Evolutionary conservation across 495 filamentous ascomycete species (phyloP).

Genomic region (Penicillium tannophilum): DNA sequence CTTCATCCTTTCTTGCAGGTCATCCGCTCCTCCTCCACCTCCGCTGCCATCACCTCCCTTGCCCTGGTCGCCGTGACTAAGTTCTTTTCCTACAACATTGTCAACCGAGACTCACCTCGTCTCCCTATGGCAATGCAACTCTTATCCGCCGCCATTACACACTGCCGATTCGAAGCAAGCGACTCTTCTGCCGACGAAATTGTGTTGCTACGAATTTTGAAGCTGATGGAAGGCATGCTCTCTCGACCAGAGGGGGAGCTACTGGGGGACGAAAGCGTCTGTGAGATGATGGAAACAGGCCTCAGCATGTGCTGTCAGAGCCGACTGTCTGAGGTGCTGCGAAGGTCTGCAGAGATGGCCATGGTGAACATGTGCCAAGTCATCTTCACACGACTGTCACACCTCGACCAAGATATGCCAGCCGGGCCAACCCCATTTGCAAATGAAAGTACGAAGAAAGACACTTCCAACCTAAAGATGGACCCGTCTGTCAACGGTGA

Average conservation of each 20-base stretch:
- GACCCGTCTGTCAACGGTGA: conserved; percentile 83
- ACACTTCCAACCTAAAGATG: conserved; percentile 69
- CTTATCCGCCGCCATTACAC: conserved; percentile 91
- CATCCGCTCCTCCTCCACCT: conserved; percentile 93
- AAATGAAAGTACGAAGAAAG: conserved; percentile 59
- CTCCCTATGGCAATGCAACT: conserved; percentile 92
- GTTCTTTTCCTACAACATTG: conserved; percentile 93
- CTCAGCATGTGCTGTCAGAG: conserved; percentile 96
- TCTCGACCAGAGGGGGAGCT: conserved; percentile 89
- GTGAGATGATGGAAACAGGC: conserved; percentile 99
- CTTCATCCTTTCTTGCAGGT: conserved; percentile 97
- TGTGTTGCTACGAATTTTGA: conserved; percentile 87
- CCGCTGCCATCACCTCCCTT: conserved; percentile 92
- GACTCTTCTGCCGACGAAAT: conserved; percentile 95
- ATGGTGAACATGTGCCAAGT: conserved; percentile 99
- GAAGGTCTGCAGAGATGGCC: conserved; percentile 89
- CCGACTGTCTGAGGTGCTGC: conserved; percentile 85
- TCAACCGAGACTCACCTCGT: conserved; percentile 77
- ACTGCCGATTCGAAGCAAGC: conserved; percentile 96
- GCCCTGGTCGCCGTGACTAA: conserved; percentile 95
- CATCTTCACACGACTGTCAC: conserved; percentile 89
- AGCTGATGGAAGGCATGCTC: conserved; percentile 97
- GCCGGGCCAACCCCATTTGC: conserved; percentile 56
- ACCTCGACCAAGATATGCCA: conserved; percentile 73
- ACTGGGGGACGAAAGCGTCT: conserved; percentile 94